phyloP scores from a whole-genome alignment of 345 rosid species.

The Xanthoceras sorbifolium region DNA sequence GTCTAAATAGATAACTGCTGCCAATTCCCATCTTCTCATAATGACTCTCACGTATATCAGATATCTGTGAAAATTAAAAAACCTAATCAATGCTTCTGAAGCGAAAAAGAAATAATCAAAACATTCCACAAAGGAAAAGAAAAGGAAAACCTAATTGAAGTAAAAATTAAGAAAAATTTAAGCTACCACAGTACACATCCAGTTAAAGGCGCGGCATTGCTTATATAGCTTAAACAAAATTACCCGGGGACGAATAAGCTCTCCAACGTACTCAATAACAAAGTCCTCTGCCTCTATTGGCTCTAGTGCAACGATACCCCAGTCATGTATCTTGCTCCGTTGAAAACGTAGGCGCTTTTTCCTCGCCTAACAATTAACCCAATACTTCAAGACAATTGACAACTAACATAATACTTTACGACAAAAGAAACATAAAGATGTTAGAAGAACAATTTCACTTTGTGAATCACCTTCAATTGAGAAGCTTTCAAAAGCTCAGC shows the following conservation, averaged over 20 bases:
- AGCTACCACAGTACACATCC: not conserved
- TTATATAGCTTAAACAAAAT: conserved; percentile 30
- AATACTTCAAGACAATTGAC: conserved; percentile 42
- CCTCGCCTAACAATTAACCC: conserved; percentile 66
- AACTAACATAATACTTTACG: conserved; percentile 22
- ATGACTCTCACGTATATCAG: conserved; percentile 87
- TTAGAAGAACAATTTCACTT: conserved; percentile 22
- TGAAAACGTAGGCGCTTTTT: conserved; percentile 91
- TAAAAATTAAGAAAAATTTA: not conserved
- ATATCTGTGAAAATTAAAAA: conserved; percentile 59
- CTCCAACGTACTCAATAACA: conserved; percentile 98
- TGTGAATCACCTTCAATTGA: conserved; percentile 73
- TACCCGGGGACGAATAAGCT: conserved; percentile 90
- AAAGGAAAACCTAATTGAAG: conserved; percentile 1
- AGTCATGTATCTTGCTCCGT: conserved; percentile 95
- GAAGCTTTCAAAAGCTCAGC: conserved; percentile 91
- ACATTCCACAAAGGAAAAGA: not conserved
- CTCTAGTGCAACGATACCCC: conserved; percentile 97
- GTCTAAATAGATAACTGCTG: conserved; percentile 98
- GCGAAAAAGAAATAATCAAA: conserved; percentile 14
- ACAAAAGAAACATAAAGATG: conserved; percentile 6
- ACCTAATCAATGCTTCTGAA: conserved; percentile 18
- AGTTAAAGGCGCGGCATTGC: not conserved
- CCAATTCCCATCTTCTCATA: conserved; percentile 99
- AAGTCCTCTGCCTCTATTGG: conserved; percentile 97